phyloP scores from a whole-genome alignment of 768 basidiomycete species.

The Boletus sp. region DNA sequence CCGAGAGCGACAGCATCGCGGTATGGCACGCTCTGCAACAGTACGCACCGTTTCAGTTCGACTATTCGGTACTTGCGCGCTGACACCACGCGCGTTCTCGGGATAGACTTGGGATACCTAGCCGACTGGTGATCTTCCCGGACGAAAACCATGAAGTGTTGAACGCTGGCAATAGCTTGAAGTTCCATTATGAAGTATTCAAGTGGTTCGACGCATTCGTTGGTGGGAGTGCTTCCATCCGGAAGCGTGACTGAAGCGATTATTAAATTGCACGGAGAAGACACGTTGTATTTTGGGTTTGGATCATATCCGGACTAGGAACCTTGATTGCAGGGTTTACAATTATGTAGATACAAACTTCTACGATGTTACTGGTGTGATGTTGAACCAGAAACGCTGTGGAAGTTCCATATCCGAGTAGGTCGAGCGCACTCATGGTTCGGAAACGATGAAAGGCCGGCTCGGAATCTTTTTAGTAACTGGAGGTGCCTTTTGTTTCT shows the following conservation, averaged over 20 bases:
- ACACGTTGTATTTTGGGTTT: background rate
- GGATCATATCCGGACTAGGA: background rate
- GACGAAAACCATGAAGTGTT: slow-evolving; percentile 94
- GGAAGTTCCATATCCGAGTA: background rate
- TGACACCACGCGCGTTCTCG: background rate
- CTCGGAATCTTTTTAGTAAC: slow-evolving; percentile 7
- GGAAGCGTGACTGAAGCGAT: slow-evolving; percentile 11
- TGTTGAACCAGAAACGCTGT: background rate
- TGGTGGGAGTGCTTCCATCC: slow-evolving; percentile 30
- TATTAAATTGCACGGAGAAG: background rate
- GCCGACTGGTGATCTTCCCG: slow-evolving; percentile 80
- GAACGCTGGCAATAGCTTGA: slow-evolving; percentile 79
- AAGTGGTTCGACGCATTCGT: slow-evolving; percentile 80
- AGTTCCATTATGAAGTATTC: slow-evolving; percentile 96
- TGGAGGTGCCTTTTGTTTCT: slow-evolving; percentile 21
- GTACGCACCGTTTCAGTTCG: slow-evolving; percentile 41
- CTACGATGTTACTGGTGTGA: slow-evolving; percentile 8
- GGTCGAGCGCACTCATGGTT: slow-evolving; percentile 5
- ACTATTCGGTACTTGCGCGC: background rate
- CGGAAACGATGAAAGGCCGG: slow-evolving; percentile 4
- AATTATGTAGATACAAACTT: background rate
- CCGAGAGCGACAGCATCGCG: slow-evolving; percentile 80
- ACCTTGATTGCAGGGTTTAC: slow-evolving; percentile 6
- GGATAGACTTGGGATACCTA: slow-evolving; percentile 64
- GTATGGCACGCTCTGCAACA: slow-evolving; percentile 86